phyloP scores from a whole-genome alignment of 371 early-diverging fungal species.

The Apophysomyces variabilis region DNA sequence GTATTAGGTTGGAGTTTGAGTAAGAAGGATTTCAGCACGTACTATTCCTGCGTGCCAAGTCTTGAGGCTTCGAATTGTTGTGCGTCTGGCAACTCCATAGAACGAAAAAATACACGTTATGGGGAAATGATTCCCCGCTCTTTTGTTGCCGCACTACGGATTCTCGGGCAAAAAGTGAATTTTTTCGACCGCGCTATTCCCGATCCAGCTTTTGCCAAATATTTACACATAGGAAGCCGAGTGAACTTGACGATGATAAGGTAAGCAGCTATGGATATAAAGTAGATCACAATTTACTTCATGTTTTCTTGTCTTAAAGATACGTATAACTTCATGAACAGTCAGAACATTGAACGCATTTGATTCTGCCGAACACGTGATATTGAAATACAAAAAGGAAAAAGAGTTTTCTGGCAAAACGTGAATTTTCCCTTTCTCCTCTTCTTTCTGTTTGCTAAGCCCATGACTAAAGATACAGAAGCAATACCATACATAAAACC shows the following conservation, averaged over 20 bases:
- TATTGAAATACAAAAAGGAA: background rate
- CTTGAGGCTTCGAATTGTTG: constrained; percentile 74
- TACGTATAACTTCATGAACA: no score
- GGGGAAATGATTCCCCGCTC: background rate
- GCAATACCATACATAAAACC: constrained; percentile 23
- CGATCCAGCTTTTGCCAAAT: no score
- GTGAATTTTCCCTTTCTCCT: background rate
- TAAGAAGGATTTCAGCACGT: constrained; percentile 17
- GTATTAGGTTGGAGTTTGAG: no score
- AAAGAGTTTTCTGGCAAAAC: background rate
- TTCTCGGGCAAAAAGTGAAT: no score
- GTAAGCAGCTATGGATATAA: no score
- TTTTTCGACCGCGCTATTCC: no score
- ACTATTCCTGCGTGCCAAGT: constrained; percentile 81
- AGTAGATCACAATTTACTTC: no score
- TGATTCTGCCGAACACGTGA: background rate
- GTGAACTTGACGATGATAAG: no score
- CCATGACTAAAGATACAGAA: background rate
- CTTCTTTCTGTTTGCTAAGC: background rate
- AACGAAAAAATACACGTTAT: background rate
- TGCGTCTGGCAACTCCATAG: constrained; percentile 30
- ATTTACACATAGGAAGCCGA: no score
- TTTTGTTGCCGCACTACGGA: no score
- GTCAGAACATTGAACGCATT: no score
- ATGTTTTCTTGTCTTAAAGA: no score